Percentiles rank a stretch among this genome's conserved stretches.
Evolutionary conservation across 257 asterid species (phyloP).

Genomic region (Primulina eburnea): DNA sequence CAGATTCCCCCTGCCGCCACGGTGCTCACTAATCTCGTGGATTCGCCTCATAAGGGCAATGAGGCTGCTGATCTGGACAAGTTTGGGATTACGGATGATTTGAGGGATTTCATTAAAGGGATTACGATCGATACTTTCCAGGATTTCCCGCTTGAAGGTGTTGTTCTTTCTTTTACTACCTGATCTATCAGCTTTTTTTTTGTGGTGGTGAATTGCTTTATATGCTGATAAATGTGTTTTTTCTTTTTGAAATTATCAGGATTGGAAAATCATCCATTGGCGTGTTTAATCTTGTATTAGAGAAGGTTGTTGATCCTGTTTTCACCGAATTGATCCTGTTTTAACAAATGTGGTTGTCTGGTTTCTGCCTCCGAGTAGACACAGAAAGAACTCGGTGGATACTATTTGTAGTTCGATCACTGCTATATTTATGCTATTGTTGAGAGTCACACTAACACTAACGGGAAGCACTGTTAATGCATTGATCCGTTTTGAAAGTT

Average conservation of each 20-base stretch:
- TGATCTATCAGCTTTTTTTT: conserved; percentile 21
- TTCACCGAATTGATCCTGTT: background rate
- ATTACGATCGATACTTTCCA: conserved; percentile 60
- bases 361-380: background rate
- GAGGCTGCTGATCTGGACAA: conserved; percentile 54
- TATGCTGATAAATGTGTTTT: conserved; percentile 11
- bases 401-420: background rate
- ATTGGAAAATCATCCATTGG: background rate
- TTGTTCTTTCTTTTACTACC: conserved; percentile 14
- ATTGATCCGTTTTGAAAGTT: background rate
- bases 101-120: conserved; percentile 76
- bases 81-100: conserved; percentile 76
- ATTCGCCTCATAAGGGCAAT: conserved; percentile 31
- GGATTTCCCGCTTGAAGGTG: conserved; percentile 82
- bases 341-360: background rate
- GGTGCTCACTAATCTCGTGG: conserved; percentile 52
- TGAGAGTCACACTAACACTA: background rate
- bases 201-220: conserved; percentile 1
- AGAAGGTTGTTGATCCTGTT: background rate
- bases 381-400: background rate
- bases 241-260: background rate
- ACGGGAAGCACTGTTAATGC: background rate
- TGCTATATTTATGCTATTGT: background rate
- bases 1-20: conserved; percentile 67
- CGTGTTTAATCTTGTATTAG: background rate